Conservation (phyloP, 2,329 filamentous ascomycete genomes). For the Rasamsonia emersonii region DNA sequence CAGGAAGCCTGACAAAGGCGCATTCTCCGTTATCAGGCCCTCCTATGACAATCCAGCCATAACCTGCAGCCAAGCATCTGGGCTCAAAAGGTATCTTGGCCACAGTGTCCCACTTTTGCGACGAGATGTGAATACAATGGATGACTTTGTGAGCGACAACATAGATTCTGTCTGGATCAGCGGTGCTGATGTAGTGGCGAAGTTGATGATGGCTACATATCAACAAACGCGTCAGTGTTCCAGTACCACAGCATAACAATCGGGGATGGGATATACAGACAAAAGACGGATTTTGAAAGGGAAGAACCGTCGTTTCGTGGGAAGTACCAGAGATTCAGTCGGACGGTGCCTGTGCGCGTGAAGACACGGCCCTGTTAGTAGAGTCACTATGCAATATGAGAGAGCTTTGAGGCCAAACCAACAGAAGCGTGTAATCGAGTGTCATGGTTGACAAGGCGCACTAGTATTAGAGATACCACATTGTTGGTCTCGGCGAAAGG, state of each 20-base stretch:
- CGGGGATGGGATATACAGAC: conserved; percentile 39
- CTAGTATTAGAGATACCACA: conserved; percentile 22
- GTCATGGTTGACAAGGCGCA: conserved; percentile 28
- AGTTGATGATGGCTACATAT: conserved; percentile 44
- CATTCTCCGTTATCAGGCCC: conserved; percentile 79
- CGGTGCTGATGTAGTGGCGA: conserved; percentile 78
- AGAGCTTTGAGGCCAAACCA: conserved; percentile 11
- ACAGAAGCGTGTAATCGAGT: conserved; percentile 33
- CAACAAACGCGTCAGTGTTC: conserved; percentile 9
- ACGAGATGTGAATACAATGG: conserved; percentile 60
- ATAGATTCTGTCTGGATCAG: conserved; percentile 69
- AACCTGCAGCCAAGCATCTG: conserved; percentile 77
- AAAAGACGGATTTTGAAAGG: conserved; percentile 57
- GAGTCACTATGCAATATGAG: conserved; percentile 8
- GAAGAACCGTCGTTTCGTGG: conserved; percentile 57
- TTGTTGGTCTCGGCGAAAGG: conserved; percentile 15
- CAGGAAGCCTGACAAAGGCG: conserved; percentile 60
- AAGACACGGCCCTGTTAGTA: conserved; percentile 9
- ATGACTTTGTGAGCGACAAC: conserved; percentile 73
- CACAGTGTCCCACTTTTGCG: conserved; percentile 63
- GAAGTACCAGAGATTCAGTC: conserved; percentile 57
- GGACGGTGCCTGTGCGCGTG: conserved; percentile 49
- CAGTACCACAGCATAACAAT: neutral
- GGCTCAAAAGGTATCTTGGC: conserved; percentile 62
- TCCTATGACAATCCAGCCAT: conserved; percentile 85